Evolutionary conservation across 164 flowering plant species (phyloP).

Genomic region (Magnolia changhungtana): DNA sequence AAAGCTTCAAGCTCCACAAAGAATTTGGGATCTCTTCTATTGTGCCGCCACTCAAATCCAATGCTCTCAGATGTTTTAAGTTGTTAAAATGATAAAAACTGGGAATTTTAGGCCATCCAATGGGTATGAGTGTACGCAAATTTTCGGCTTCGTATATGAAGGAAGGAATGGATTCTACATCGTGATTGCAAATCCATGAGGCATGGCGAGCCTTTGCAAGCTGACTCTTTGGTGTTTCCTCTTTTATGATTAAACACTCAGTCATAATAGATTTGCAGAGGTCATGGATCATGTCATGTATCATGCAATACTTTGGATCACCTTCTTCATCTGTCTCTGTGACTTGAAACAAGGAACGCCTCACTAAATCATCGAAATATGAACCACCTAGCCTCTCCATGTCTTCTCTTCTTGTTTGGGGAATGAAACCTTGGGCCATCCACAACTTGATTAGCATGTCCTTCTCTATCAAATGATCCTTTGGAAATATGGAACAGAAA

Average conservation of each 20-base stretch:
- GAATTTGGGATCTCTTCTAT: background rate
- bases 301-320: background rate
- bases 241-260: background rate
- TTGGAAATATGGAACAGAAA: constrained; percentile 1
- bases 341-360: background rate
- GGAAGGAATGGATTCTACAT: constrained; percentile 1
- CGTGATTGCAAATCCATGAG: background rate
- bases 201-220: background rate
- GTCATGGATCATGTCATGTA: constrained; percentile 14
- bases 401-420: background rate
- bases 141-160: background rate
- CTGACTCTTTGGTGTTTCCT: background rate
- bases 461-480: background rate
- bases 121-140: constrained; percentile 1
- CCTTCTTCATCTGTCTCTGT: no score
- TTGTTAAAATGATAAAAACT: constrained; percentile 3
- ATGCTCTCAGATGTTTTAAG: constrained; percentile 5
- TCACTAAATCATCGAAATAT: background rate
- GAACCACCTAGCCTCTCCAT: background rate
- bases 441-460: background rate
- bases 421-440: constrained; percentile 7
- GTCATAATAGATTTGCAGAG: background rate
- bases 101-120: constrained; percentile 4
- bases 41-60: background rate
- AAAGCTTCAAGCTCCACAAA: background rate